Evolutionary conservation across 192 early-diverging fungal species (phyloP).

Genomic region (Coemansia furcata): DNA sequence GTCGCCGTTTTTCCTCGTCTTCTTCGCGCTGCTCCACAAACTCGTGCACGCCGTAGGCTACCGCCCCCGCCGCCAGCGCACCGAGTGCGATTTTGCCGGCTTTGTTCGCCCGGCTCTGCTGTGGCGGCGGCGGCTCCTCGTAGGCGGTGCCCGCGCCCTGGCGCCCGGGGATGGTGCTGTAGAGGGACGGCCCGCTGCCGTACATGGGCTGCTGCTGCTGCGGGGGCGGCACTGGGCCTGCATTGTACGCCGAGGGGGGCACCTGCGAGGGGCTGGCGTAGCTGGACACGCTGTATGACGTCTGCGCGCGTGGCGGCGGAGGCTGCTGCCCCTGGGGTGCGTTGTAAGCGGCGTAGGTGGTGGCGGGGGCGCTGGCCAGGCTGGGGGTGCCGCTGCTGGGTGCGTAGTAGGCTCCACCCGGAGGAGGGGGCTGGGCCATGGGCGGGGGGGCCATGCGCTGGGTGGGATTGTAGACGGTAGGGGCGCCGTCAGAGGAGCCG

Average conservation of each 20-base stretch:
- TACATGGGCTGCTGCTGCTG: not conserved
- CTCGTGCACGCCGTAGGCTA: conserved; percentile 47
- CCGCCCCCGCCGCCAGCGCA: conserved; percentile 33
- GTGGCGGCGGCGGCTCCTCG: not conserved
- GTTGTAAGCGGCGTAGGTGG: not conserved
- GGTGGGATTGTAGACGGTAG: not conserved
- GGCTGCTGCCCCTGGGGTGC: not conserved
- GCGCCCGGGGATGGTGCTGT: not conserved
- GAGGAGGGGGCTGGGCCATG: not conserved
- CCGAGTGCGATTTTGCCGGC: conserved; percentile 36
- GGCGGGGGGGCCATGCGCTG: not conserved
- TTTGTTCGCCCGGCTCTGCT: conserved; percentile 11
- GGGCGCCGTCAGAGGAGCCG: not conserved
- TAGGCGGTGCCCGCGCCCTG: not conserved
- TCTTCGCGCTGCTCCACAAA: conserved; percentile 18
- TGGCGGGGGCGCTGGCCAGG: not conserved
- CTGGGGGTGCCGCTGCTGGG: not conserved
- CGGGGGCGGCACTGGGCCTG: not conserved
- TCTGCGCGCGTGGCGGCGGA: not conserved
- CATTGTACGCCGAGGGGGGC: not conserved
- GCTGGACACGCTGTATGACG: not conserved
- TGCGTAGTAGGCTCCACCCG: not conserved
- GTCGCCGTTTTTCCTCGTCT: conserved; percentile 8
- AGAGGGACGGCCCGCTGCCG: conserved; percentile 2
- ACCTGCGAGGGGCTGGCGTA: not conserved